These are phyloP conservation scores for Microsporum audouinii DNA, from an alignment of 2,329 filamentous ascomycete species.

Conservation along the genomic window DNA sequence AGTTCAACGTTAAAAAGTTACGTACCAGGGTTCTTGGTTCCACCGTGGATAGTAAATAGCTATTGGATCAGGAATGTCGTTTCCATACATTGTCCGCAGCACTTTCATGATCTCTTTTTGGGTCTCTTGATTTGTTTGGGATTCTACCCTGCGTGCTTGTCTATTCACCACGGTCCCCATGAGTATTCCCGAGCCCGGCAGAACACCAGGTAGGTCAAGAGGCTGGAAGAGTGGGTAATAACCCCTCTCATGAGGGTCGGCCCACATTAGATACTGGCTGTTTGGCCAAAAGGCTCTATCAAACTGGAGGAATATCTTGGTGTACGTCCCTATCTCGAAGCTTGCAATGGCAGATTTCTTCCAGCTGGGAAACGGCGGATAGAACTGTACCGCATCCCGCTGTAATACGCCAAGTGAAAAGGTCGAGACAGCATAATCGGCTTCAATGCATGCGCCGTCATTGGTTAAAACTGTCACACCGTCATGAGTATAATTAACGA, in stretches of 20 bases:
- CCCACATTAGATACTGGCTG: slow-evolving; percentile 46
- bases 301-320: slow-evolving; percentile 49
- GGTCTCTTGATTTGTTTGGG: slow-evolving; percentile 48
- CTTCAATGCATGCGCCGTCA: slow-evolving; percentile 47
- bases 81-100: slow-evolving; percentile 50
- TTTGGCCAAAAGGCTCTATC: slow-evolving; percentile 53
- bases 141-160: slow-evolving; percentile 48
- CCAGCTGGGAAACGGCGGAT: slow-evolving; percentile 48
- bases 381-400: slow-evolving; percentile 47
- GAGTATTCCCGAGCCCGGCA: slow-evolving; percentile 51
- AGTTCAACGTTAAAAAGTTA: neutral
- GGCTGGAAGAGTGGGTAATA: slow-evolving; percentile 56
- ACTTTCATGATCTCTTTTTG: slow-evolving; percentile 47
- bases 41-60: slow-evolving; percentile 53
- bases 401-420: slow-evolving; percentile 60
- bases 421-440: slow-evolving; percentile 53
- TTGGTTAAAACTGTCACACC: slow-evolving; percentile 44
- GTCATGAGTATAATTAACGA: slow-evolving; percentile 42
- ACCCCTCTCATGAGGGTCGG: slow-evolving; percentile 37
- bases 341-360: slow-evolving; percentile 52
- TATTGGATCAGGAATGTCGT: slow-evolving; percentile 47
- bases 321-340: slow-evolving; percentile 61
- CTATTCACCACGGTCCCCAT: slow-evolving; percentile 52
- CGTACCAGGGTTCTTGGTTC: slow-evolving; percentile 37
- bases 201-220: slow-evolving; percentile 46